phyloP scores from a whole-genome alignment of 805 yeast genomes.

The Metschnikowia dekortorum region DNA sequence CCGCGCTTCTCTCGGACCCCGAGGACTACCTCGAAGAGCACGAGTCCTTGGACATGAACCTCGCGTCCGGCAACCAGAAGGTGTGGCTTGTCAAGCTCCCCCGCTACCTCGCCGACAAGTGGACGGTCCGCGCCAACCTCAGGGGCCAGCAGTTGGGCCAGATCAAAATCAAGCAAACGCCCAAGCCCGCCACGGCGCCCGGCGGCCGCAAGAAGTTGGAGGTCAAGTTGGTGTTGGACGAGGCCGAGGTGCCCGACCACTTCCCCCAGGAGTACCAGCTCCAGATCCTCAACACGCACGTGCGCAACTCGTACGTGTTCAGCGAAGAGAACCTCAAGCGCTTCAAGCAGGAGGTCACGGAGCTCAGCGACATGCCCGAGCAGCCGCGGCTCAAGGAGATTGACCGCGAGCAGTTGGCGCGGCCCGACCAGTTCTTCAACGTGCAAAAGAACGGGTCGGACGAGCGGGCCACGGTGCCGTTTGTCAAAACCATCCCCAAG shows the following conservation, averaged over 20 bases:
- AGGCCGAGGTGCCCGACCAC: constrained; percentile 24
- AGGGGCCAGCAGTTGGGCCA: constrained; percentile 77
- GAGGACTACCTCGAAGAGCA: constrained; percentile 47
- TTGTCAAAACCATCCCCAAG: constrained; percentile 82
- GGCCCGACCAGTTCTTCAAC: constrained; percentile 20
- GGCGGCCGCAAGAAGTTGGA: constrained; percentile 27
- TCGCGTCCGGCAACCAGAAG: constrained; percentile 57
- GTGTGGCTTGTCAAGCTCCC: constrained; percentile 94
- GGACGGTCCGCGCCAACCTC: constrained; percentile 59
- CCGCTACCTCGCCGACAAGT: constrained; percentile 72
- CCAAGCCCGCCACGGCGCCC: background rate
- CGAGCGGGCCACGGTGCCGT: constrained; percentile 56
- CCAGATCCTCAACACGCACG: constrained; percentile 70
- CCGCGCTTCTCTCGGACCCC: constrained; percentile 38
- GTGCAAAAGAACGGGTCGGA: constrained; percentile 29
- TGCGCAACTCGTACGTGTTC: constrained; percentile 81
- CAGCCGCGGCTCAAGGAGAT: constrained; percentile 45
- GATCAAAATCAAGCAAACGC: constrained; percentile 63
- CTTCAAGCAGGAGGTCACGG: constrained; percentile 41
- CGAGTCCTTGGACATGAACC: constrained; percentile 76
- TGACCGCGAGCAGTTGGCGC: constrained; percentile 14
- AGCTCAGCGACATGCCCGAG: constrained; percentile 48
- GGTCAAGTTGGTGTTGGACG: constrained; percentile 54
- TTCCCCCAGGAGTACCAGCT: constrained; percentile 86
- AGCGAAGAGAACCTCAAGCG: constrained; percentile 63